Evolutionary conservation across 2,329 filamentous ascomycete genomes (phyloP).

Genomic region (Fusarium beomiforme): DNA sequence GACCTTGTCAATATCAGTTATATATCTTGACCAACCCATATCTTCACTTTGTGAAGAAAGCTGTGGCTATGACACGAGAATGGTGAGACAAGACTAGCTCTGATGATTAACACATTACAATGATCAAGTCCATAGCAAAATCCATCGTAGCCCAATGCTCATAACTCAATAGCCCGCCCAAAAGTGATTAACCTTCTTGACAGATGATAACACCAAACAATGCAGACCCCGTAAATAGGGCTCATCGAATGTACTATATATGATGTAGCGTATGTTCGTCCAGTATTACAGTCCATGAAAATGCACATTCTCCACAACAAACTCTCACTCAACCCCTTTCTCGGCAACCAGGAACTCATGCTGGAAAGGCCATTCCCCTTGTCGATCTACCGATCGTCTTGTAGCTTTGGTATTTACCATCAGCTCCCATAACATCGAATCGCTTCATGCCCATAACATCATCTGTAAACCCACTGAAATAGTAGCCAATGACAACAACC

Average conservation of each 20-base stretch:
- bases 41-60: background rate
- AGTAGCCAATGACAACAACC: conserved; percentile 92
- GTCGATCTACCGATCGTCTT: conserved; percentile 63
- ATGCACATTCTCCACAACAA: conserved; percentile 3
- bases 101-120: conserved; percentile 14
- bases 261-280: conserved; percentile 31
- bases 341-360: conserved; percentile 13
- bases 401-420: conserved; percentile 61
- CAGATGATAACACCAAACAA: conserved; percentile 14
- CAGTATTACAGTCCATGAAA: conserved; percentile 22
- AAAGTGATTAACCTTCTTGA: conserved; percentile 11
- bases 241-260: conserved; percentile 14
- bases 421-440: conserved; percentile 63
- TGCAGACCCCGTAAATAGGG: conserved; percentile 4
- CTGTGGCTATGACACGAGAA: background rate
- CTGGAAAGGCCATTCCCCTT: conserved; percentile 43
- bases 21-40: background rate
- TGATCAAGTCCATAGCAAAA: conserved; percentile 11
- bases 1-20: conserved; percentile 25
- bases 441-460: conserved; percentile 57
- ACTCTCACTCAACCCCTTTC: background rate
- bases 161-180: background rate
- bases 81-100: background rate
- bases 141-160: conserved; percentile 6
- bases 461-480: conserved; percentile 73